Evolutionary conservation across 768 basidiomycete genomes (phyloP).

Genomic region (Gyrodon lividus): DNA sequence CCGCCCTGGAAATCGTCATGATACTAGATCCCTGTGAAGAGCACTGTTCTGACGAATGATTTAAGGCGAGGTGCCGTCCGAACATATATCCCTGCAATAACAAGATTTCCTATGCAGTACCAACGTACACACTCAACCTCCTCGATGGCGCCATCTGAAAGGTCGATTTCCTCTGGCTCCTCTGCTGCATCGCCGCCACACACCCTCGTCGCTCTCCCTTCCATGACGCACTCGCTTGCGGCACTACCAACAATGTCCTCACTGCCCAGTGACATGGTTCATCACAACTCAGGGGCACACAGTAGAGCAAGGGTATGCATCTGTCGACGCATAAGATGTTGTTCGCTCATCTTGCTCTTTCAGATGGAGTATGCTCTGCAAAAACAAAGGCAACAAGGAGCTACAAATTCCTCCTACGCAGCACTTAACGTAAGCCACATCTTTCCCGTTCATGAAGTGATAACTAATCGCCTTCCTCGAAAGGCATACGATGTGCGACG

Average conservation of each 20-base stretch:
- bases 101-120: slow-evolving; percentile 28
- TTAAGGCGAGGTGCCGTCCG: slow-evolving; percentile 16
- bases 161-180: slow-evolving; percentile 33
- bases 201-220: slow-evolving; percentile 29
- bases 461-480: neutral
- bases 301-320: slow-evolving; percentile 30
- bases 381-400: slow-evolving; percentile 30
- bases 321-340: neutral
- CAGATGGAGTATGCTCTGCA: slow-evolving; percentile 35
- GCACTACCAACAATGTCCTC: slow-evolving; percentile 31
- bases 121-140: slow-evolving; percentile 31
- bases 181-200: slow-evolving; percentile 30
- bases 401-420: slow-evolving; percentile 13
- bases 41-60: slow-evolving; percentile 28
- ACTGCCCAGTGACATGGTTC: slow-evolving; percentile 31
- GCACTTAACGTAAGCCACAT: slow-evolving; percentile 22
- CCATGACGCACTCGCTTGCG: slow-evolving; percentile 34
- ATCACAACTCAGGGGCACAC: slow-evolving; percentile 29
- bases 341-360: slow-evolving; percentile 5
- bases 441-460: slow-evolving; percentile 2
- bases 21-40: slow-evolving; percentile 17
- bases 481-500: slow-evolving; percentile 31
- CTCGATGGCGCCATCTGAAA: slow-evolving; percentile 33
- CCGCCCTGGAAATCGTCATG: slow-evolving; percentile 27
- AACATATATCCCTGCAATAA: slow-evolving; percentile 12